Conservation (phyloP, 1,284 basidiomycete species). For the Coniferiporia sulphurascens region DNA sequence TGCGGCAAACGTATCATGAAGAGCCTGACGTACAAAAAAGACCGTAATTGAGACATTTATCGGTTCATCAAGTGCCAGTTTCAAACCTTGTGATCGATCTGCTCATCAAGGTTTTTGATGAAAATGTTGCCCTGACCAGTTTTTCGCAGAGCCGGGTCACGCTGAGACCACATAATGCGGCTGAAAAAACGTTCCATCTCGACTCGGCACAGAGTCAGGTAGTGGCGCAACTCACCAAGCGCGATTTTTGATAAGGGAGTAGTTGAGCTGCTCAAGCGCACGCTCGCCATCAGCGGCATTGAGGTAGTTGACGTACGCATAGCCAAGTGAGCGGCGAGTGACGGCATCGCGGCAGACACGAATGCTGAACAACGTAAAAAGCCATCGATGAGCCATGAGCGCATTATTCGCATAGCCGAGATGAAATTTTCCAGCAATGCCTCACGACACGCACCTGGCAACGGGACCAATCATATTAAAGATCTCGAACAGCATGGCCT, state of each 20-base stretch:
- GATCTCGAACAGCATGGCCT: constrained; percentile 99
- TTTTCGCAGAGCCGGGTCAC: constrained; percentile 98
- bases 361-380: constrained; percentile 54
- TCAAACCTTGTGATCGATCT: constrained; percentile 95
- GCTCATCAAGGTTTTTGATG: constrained; percentile 99
- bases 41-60: constrained; percentile 8
- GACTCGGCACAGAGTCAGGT: constrained; percentile 9
- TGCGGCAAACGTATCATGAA: constrained; percentile 99
- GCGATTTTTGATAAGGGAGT: constrained; percentile 97
- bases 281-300: constrained; percentile 97
- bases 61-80: neutral
- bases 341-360: constrained; percentile 99
- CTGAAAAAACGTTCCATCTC: constrained; percentile 34
- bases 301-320: constrained; percentile 99
- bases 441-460: constrained; percentile 61
- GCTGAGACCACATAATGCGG: constrained; percentile 99
- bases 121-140: constrained; percentile 99
- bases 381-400: constrained; percentile 10
- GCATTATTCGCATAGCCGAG: neutral
- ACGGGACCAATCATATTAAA: constrained; percentile 99
- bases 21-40: constrained; percentile 51
- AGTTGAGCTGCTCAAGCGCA: constrained; percentile 98
- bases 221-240: constrained; percentile 64
- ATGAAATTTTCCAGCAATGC: neutral
- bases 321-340: constrained; percentile 98